Conservation (phyloP, 345 rosid species). For the Acer yangbiense region DNA sequence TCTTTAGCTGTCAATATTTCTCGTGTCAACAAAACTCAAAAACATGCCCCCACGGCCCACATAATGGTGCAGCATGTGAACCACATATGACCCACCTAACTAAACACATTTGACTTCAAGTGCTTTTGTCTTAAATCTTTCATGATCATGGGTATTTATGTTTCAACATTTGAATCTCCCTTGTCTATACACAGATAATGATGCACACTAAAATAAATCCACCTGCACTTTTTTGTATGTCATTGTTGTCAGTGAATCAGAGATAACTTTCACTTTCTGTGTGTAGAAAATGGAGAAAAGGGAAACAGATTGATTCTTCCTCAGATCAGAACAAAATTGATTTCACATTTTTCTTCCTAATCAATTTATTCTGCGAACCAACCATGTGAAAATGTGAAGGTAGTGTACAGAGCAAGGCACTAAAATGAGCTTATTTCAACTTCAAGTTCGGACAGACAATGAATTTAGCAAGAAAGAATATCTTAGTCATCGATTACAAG, state of each 20-base stretch:
- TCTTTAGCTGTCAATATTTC: too few species aligned
- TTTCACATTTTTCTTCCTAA: too few species aligned
- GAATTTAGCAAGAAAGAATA: neutral
- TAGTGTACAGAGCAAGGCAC: neutral
- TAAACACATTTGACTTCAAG: neutral
- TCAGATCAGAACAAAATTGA: neutral
- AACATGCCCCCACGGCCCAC: slow-evolving; percentile 30
- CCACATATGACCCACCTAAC: slow-evolving; percentile 19
- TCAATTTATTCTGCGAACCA: neutral
- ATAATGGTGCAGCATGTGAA: slow-evolving; percentile 19
- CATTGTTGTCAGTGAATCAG: neutral
- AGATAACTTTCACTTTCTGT: neutral
- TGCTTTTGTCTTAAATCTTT: slow-evolving; percentile 3
- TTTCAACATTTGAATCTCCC: slow-evolving; percentile 8
- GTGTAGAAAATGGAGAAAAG: neutral
- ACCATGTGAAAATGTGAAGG: neutral
- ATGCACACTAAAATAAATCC: neutral
- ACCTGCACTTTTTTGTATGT: neutral
- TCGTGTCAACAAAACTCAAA: neutral
- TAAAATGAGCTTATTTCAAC: neutral
- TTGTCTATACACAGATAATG: neutral
- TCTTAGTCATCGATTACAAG: neutral
- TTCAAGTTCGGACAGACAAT: neutral
- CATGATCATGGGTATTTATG: neutral
- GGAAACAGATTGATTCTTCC: neutral